Evolutionary conservation across 106 monocot species (phyloP).

Genomic region (Dendrobium huoshanense): DNA sequence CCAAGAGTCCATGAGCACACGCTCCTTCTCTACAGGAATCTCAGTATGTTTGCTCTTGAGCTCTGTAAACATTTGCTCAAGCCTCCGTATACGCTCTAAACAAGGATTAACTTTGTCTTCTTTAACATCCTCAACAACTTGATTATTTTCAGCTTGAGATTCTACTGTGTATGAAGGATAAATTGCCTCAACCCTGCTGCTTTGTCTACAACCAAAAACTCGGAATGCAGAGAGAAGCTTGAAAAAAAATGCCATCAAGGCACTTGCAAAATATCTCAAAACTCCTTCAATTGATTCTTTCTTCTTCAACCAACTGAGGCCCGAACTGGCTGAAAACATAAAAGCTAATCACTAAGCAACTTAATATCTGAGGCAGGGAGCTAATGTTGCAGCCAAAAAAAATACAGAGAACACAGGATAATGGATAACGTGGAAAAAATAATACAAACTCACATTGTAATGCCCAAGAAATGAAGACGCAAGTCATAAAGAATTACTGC

Average conservation of each 20-base stretch:
- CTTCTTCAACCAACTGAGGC: conserved; percentile 1
- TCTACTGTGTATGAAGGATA: conserved; percentile 17
- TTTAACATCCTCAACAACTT: conserved; percentile 10
- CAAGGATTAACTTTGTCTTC: conserved; percentile 52
- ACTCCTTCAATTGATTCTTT: conserved; percentile 8
- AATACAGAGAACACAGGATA: neutral
- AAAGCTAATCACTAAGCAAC: neutral
- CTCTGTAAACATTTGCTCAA: conserved; percentile 50
- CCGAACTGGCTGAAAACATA: conserved; percentile 25
- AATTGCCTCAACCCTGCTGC: conserved; percentile 15
- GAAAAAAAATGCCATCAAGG: conserved; percentile 37
- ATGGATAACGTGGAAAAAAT: neutral
- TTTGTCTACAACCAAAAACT: conserved; percentile 15
- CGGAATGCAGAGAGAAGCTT: conserved; percentile 45
- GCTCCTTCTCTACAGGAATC: conserved; percentile 81
- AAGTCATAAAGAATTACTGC: neutral
- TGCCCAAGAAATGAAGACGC: neutral
- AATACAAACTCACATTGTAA: neutral
- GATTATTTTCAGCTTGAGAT: conserved; percentile 3
- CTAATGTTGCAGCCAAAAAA: neutral
- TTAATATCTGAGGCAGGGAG: neutral
- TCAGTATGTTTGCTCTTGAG: conserved; percentile 49
- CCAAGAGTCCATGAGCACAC: conserved; percentile 78
- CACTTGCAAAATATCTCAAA: conserved; percentile 23
- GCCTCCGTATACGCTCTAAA: conserved; percentile 65